These are phyloP conservation scores for Kurtzmaniella quercitrusa DNA, from an alignment of 1,139 yeast species.

Conservation along the genomic window DNA sequence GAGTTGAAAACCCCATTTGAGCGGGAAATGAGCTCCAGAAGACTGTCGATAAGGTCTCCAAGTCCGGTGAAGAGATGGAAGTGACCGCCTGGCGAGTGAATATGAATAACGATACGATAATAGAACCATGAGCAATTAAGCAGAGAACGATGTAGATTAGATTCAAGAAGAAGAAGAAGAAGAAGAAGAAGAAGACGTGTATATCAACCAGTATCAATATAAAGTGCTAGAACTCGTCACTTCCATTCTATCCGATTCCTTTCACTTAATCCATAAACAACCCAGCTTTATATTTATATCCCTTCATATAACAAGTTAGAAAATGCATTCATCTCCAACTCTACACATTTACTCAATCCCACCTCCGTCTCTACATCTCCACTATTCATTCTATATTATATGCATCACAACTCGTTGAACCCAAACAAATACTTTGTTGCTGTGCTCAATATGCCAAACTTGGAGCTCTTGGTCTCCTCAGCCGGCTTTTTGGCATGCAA, in stretches of 20 bases:
- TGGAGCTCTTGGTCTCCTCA: conserved; percentile 20
- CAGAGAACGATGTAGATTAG: too few relatives aligned
- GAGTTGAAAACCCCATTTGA: conserved; percentile 3
- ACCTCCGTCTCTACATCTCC: conserved; percentile 2
- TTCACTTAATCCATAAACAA: too few relatives aligned
- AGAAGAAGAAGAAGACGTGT: too few relatives aligned
- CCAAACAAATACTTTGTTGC: conserved; percentile 40
- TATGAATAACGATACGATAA: background rate
- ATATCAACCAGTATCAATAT: too few relatives aligned
- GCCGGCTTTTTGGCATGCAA: conserved; percentile 21
- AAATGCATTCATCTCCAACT: too few relatives aligned
- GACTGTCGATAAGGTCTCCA: conserved; percentile 4
- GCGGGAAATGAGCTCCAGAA: conserved; percentile 4
- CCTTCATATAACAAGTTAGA: too few relatives aligned
- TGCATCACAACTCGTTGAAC: conserved; percentile 34
- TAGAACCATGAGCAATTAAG: background rate
- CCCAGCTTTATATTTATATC: too few relatives aligned
- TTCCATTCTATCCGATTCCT: too few relatives aligned
- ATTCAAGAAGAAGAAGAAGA: conserved; percentile 3
- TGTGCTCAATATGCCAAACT: conserved; percentile 32
- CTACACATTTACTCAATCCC: too few relatives aligned
- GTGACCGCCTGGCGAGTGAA: too few relatives aligned
- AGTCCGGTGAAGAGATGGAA: conserved; percentile 6
- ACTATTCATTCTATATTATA: conserved; percentile 1
- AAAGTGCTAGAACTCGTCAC: too few relatives aligned